Conservation (phyloP, 2,329 filamentous ascomycete species). For the Nigrospora sphaerica region DNA sequence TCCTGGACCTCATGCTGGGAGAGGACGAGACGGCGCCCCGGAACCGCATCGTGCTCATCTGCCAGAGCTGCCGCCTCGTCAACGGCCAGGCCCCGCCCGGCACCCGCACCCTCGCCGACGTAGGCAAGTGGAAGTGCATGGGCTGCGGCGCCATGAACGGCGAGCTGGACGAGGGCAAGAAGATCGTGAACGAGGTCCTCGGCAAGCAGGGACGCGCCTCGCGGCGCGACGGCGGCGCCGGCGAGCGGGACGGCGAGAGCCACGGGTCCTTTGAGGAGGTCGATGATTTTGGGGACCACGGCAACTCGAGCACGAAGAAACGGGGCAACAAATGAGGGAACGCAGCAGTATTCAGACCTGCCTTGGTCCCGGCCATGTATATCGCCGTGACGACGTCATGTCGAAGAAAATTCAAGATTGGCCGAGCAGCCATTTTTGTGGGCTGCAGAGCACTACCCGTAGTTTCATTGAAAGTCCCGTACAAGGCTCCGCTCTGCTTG, state of each 20-base stretch:
- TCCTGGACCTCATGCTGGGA: slow-evolving; percentile 84
- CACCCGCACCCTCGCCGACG: slow-evolving; percentile 64
- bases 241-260: background rate
- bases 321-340: too few relatives aligned
- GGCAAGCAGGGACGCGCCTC: slow-evolving; percentile 3
- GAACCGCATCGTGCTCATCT: slow-evolving; percentile 86
- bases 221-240: background rate
- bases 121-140: slow-evolving; percentile 85
- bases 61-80: slow-evolving; percentile 72
- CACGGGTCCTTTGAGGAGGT: too few relatives aligned
- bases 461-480: too few relatives aligned
- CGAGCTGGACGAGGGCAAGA: slow-evolving; percentile 66
- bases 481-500: too few relatives aligned
- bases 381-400: too few relatives aligned
- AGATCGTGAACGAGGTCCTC: slow-evolving; percentile 62
- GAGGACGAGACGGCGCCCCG: slow-evolving; percentile 91
- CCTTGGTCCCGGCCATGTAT: too few relatives aligned
- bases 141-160: slow-evolving; percentile 80
- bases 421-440: too few relatives aligned
- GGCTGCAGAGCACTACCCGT: too few relatives aligned
- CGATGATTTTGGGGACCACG: too few relatives aligned
- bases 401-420: too few relatives aligned
- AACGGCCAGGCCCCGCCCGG: slow-evolving; percentile 95
- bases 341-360: too few relatives aligned
- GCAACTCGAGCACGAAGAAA: too few relatives aligned